Evolutionary conservation across 73 alveolate species (phyloP), one percentile per base, ranked within the genome.

Genomic region (Symbiodinium natans): DNA sequence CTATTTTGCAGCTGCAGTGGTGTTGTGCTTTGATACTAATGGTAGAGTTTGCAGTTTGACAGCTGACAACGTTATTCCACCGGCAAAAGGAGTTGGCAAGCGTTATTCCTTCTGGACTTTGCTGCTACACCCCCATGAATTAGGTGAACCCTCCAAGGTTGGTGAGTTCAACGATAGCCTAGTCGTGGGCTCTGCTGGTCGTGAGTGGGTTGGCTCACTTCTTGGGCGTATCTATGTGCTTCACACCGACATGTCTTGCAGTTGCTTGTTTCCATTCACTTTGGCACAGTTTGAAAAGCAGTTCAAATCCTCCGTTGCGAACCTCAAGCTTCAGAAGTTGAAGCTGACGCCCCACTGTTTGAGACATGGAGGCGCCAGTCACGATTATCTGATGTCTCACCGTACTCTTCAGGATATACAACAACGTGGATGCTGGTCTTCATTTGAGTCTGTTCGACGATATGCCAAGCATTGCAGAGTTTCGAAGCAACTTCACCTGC

Each of bases 341-440:
- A 21, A 38, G 41, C 59, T 86, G 27, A 33, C 84, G 1, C 94
- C 94, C 7, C 94, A 86, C 63, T 86, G 94, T 39, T 73, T 48
- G 74, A 77, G 94, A 7, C 94, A 86, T 36, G 94, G 94, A 2
- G 94, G 94, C 7, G 94, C 94, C 56, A 42, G 82, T 2, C 94
- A 86, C 39, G 94, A 86, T 48, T 86, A 86, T 29, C 59, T 86
- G 33, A 11, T 33, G 25, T 34, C 40, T 11, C 7, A 13, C 31
- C 5, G 38, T 1, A 19, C 56, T 23, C 41, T 86, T n/a, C 56
- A 15, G 17, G 84, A 86, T 31, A 36, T 86, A 27, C 94, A 86
- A 29, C 84, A 36, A 31, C 94, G 94, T 9, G 94, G 94, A 0
- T 56, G 94, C 41, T 86, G 94, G 94, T 40, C 41, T 3, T 3